A percentile compares a stretch with the other conserved stretches of the same genome.
Evolutionary conservation across 2,329 filamentous ascomycete species (phyloP).

Genomic region (Penicillium sp.): DNA sequence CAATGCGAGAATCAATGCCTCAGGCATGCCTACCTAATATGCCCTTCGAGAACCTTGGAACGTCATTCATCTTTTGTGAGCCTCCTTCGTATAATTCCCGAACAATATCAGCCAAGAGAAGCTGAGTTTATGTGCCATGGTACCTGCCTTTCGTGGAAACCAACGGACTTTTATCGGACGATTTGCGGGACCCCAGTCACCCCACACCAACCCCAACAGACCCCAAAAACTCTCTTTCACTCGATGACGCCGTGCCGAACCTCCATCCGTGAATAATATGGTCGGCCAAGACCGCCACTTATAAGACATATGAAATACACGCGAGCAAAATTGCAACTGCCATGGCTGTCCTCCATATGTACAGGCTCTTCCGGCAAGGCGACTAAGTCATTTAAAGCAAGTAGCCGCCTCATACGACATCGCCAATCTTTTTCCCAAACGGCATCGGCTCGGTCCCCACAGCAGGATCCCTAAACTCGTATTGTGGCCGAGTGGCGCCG

Average conservation of each 20-base stretch:
- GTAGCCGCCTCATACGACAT: neutral
- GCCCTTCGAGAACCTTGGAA: too few relatives aligned
- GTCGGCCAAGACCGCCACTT: neutral
- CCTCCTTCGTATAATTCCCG: too few relatives aligned
- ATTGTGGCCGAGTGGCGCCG: neutral
- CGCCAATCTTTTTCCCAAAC: neutral
- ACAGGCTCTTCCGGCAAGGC: neutral
- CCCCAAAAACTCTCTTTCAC: conserved; percentile 11
- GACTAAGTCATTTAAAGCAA: neutral
- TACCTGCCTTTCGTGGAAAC: conserved; percentile 1
- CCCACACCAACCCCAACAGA: conserved; percentile 1
- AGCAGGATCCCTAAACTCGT: neutral
- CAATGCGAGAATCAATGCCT: too few relatives aligned
- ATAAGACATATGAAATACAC: neutral
- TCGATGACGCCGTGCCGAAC: conserved; percentile 19
- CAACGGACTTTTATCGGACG: conserved; percentile 14
- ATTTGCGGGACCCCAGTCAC: conserved; percentile 9
- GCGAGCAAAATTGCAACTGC: neutral
- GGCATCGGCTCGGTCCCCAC: conserved; percentile 1
- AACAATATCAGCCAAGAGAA: neutral
- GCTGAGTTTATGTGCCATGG: neutral
- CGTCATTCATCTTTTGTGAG: too few relatives aligned
- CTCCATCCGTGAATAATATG: neutral
- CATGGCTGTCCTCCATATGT: neutral
- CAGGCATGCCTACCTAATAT: too few relatives aligned